These are phyloP conservation scores for Chalciporus sp. DNA, from an alignment of 1,284 basidiomycete genomes.

Conservation along the genomic window DNA sequence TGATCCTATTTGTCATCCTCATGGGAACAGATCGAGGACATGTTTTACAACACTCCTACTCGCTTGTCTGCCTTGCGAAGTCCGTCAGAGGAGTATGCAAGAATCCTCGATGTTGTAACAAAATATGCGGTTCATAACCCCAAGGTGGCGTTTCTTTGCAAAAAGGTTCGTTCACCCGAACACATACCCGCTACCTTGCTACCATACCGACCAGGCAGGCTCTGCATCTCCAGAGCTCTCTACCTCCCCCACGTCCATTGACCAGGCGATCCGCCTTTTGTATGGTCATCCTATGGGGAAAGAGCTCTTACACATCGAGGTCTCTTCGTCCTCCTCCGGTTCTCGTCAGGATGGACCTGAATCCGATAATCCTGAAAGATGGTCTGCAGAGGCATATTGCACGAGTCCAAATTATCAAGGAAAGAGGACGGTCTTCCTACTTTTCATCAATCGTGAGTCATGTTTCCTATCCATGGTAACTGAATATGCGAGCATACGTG, in stretches of 20 bases:
- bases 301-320: slow-evolving; percentile 69
- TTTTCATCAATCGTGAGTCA: slow-evolving; percentile 95
- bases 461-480: background rate
- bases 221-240: slow-evolving; percentile 80
- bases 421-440: slow-evolving; percentile 82
- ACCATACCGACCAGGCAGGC: slow-evolving; percentile 54
- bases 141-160: slow-evolving; percentile 86
- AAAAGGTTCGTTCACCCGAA: slow-evolving; percentile 62
- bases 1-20: background rate
- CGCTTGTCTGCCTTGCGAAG: slow-evolving; percentile 86
- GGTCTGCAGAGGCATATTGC: slow-evolving; percentile 76
- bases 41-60: slow-evolving; percentile 95
- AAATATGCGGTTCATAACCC: slow-evolving; percentile 95
- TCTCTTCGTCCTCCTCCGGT: slow-evolving; percentile 37
- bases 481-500: background rate
- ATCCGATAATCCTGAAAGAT: slow-evolving; percentile 46
- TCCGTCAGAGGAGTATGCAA: slow-evolving; percentile 89
- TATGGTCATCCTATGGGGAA: slow-evolving; percentile 85
- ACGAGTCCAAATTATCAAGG: slow-evolving; percentile 90
- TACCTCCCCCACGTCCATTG: slow-evolving; percentile 71
- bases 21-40: slow-evolving; percentile 77
- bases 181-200: background rate
- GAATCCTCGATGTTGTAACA: slow-evolving; percentile 92
- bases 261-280: slow-evolving; percentile 77
- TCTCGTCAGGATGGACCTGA: slow-evolving; percentile 25